Conservation (phyloP, 352 stramenopile genomes). For the Phytophthora chlamydospora region DNA sequence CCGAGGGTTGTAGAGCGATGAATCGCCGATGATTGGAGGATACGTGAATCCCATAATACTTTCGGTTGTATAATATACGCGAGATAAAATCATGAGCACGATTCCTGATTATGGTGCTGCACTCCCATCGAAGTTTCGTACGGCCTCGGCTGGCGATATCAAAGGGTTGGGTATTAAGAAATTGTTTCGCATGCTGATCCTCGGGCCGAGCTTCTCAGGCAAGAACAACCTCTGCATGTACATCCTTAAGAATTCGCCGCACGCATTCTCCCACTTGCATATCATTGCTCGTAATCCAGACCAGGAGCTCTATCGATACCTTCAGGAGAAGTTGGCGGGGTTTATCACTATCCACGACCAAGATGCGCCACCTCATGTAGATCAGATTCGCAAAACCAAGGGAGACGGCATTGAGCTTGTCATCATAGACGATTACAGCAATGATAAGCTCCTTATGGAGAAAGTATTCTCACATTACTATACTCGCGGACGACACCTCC, state of each 20-base stretch:
- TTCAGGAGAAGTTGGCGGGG: no score
- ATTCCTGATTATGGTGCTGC: constrained; percentile 12
- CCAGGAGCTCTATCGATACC: no score
- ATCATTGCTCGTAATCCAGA: no score
- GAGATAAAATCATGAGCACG: neutral
- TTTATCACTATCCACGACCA: neutral
- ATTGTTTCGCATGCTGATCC: neutral
- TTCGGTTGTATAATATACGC: constrained; percentile 13
- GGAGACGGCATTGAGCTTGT: constrained; percentile 12
- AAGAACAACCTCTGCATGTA: constrained; percentile 8
- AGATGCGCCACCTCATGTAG: neutral
- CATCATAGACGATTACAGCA: constrained; percentile 18
- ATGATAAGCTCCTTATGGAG: constrained; percentile 4
- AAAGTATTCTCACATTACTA: neutral
- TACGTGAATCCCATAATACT: constrained; percentile 14
- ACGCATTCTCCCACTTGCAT: no score
- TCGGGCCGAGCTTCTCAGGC: neutral
- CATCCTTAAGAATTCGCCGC: neutral
- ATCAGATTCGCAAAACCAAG: neutral
- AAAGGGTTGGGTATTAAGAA: constrained; percentile 3
- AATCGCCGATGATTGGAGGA: constrained; percentile 2
- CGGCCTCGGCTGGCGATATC: constrained; percentile 1
- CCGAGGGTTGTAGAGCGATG: constrained; percentile 9
- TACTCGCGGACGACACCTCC: neutral
- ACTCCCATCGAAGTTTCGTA: constrained; percentile 9